A percentile compares a stretch with the other conserved stretches of the same genome.
Conservation (phyloP, 2,329 filamentous ascomycete genomes). For the Ceratocystis variospora region DNA sequence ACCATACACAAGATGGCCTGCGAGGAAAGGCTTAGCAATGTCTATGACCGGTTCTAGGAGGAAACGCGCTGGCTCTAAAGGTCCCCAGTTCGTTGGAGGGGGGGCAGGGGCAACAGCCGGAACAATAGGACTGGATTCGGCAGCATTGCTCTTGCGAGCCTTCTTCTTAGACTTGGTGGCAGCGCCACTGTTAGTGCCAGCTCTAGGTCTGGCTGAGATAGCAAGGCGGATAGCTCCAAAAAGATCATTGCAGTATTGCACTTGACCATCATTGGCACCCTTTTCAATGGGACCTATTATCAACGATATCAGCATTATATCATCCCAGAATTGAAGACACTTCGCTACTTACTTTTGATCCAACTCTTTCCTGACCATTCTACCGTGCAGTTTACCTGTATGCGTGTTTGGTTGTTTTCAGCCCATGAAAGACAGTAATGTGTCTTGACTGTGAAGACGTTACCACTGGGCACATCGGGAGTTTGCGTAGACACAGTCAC, state of each 20-base stretch:
- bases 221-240: slow-evolving; percentile 59
- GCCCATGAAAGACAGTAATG: slow-evolving; percentile 92
- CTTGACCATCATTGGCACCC: slow-evolving; percentile 81
- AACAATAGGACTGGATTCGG: slow-evolving; percentile 29
- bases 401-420: slow-evolving; percentile 66
- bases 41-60: slow-evolving; percentile 56
- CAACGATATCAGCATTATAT: slow-evolving; percentile 12
- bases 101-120: slow-evolving; percentile 29
- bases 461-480: slow-evolving; percentile 88
- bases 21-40: slow-evolving; percentile 56
- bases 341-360: slow-evolving; percentile 62
- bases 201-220: slow-evolving; percentile 50
- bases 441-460: slow-evolving; percentile 82
- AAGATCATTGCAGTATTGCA: slow-evolving; percentile 66
- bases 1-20: slow-evolving; percentile 62
- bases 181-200: slow-evolving; percentile 33
- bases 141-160: slow-evolving; percentile 38
- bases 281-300: slow-evolving; percentile 79
- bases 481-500: slow-evolving; percentile 76
- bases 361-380: slow-evolving; percentile 98
- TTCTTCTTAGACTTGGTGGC: slow-evolving; percentile 48
- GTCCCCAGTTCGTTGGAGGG: slow-evolving; percentile 51
- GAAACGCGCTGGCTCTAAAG: slow-evolving; percentile 63
- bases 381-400: slow-evolving; percentile 78
- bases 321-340: not conserved